These are phyloP conservation scores for Auriscalpium microsporum DNA, from an alignment of 768 basidiomycete species.

Conservation along the genomic window DNA sequence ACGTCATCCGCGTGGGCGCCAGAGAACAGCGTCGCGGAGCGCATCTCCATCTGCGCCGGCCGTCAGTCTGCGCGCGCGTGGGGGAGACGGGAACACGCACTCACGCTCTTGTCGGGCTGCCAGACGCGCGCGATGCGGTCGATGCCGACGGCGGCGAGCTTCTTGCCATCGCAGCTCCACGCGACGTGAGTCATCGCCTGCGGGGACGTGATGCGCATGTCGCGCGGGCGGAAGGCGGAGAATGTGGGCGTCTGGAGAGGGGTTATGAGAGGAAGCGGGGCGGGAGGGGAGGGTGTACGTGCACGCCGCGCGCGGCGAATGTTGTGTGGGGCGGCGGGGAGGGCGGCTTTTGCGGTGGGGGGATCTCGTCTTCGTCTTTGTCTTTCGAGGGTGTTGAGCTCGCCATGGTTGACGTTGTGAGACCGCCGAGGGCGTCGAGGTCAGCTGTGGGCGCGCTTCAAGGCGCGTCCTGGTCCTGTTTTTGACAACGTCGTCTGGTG, in stretches of 20 bases:
- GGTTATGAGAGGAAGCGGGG: neutral
- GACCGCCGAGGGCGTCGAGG: too few species aligned
- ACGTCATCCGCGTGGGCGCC: constrained; percentile 73
- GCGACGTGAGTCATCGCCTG: constrained; percentile 69
- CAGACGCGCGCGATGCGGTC: constrained; percentile 75
- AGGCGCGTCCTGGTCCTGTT: too few species aligned
- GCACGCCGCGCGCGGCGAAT: constrained; percentile 60
- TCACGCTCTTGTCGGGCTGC: constrained; percentile 69
- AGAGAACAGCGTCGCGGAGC: constrained; percentile 54
- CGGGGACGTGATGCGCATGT: constrained; percentile 54
- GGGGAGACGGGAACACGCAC: constrained; percentile 17
- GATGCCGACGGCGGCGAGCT: constrained; percentile 72
- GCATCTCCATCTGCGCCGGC: constrained; percentile 51
- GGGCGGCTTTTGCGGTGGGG: constrained; percentile 1
- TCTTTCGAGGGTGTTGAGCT: neutral
- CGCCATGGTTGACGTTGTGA: neutral
- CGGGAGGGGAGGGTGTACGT: constrained; percentile 41
- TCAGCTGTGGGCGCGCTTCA: too few species aligned
- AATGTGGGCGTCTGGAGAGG: constrained; percentile 58
- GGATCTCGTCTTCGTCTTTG: constrained; percentile 3
- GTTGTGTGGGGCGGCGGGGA: constrained; percentile 19
- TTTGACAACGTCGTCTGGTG: too few species aligned
- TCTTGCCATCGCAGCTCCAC: constrained; percentile 80
- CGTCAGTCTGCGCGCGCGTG: neutral
- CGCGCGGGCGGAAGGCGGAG: constrained; percentile 72